Evolutionary conservation across 1,284 basidiomycete genomes (phyloP), one percentile per base, ranked within the genome.

Genomic region (Schizopora paradoxa): DNA sequence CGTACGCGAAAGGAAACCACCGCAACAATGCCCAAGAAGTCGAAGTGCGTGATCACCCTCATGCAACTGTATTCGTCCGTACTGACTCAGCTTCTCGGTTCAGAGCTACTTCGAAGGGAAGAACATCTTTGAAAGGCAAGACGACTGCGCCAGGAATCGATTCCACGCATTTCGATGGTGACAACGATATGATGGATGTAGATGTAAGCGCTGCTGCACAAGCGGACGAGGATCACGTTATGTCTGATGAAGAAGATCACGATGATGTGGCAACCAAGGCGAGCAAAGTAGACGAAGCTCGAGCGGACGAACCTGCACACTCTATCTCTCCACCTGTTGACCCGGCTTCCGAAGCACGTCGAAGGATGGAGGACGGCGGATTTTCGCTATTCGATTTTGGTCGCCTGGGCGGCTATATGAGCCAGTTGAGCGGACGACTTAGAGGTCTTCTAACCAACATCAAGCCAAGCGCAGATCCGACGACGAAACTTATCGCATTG

Each of bases 391-490:
- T 88, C 60, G 86, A 89, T 66, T 88, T 82, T 64, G 80, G 83
- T 45, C 82, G 86, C 54, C 80, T 94, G 60, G 91, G 91, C 27
- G 90, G 90, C 25, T 89, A 91, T 66, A 91, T 94, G 87, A 79
- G 89, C 55, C 86, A 86, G 18, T 74, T 91, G 36, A 85, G 84
- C n/a, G 77, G 78, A 32, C 82, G 92, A 39, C 79, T 96, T 64
- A 92, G 93, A 74, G 82, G 82, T 11, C 87, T 96, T 73, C 73
- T 95, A 51, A 85, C 77, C 63, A 89, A 91, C 61, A 90, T 97
- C 73, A 91, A 91, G 63, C 69, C 79, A 14, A 83, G 82, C 19
- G 85, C 85, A 18, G 86, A 86, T 60, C 76, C 84, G 5, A 84
- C 88, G 0, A 87, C 85, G 21, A 82, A 91, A 37, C 79, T 97